phyloP scores from a whole-genome alignment of 768 basidiomycete species.

The Pholiota microspora region DNA sequence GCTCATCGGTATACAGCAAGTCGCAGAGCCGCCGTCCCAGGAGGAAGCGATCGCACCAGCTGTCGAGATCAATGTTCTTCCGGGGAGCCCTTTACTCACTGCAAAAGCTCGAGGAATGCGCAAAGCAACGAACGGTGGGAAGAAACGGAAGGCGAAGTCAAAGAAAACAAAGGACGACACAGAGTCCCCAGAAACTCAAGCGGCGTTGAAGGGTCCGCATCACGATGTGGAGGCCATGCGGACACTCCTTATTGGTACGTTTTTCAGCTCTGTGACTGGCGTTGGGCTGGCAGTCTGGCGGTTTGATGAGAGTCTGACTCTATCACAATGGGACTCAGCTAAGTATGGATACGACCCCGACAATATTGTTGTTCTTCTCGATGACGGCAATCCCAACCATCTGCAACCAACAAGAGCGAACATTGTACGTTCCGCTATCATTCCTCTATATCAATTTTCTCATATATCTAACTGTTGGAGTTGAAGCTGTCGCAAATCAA shows the following conservation, averaged over 20 bases:
- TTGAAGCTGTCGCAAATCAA: conserved; percentile 40
- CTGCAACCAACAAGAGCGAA: conserved; percentile 39
- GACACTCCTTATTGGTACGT: conserved; percentile 9
- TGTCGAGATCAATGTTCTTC: not conserved
- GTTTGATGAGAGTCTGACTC: too few relatives aligned
- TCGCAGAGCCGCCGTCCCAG: not conserved
- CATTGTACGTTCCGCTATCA: conserved; percentile 37
- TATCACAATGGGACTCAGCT: conserved; percentile 3
- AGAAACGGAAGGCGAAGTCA: not conserved
- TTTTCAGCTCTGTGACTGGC: not conserved
- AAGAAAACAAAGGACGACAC: not conserved
- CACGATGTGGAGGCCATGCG: not conserved
- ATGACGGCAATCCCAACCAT: conserved; percentile 28
- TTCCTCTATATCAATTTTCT: not conserved
- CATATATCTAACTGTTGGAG: not conserved
- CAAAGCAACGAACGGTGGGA: not conserved
- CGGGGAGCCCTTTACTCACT: not conserved
- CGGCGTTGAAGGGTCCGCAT: not conserved
- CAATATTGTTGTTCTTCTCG: conserved; percentile 42
- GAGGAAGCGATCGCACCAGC: not conserved
- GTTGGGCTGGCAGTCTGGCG: not conserved
- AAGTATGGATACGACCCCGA: conserved; percentile 33
- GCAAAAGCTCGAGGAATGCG: not conserved
- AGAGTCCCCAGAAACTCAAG: not conserved
- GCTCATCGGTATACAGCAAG: conserved; percentile 11